phyloP scores from a whole-genome alignment of 257 asterid genomes.

The Ophiorrhiza pumila region DNA sequence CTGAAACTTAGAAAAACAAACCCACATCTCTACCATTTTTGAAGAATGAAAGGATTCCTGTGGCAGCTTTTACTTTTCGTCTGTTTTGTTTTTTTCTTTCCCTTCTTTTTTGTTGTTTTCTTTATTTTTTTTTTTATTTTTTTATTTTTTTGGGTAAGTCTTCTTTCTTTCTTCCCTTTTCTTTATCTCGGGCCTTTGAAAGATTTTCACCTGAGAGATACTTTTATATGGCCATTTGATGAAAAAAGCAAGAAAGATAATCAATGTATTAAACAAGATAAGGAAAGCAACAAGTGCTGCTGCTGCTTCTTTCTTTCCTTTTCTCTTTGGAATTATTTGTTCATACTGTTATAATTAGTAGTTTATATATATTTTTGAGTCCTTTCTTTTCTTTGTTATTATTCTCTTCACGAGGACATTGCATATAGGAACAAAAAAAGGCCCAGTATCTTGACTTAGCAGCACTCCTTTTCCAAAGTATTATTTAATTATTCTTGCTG shows the following conservation, averaged over 20 bases:
- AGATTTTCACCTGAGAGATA: conserved; percentile 22
- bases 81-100: conserved; percentile 20
- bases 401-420: conserved; percentile 61
- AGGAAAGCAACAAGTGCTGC: conserved; percentile 29
- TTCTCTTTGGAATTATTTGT: conserved; percentile 30
- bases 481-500: conserved; percentile 22
- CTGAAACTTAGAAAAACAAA: conserved; percentile 41
- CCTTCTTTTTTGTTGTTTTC: conserved; percentile 9
- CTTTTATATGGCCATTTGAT: conserved; percentile 2
- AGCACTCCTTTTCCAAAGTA: conserved; percentile 46
- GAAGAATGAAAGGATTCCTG: conserved; percentile 44
- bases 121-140: conserved; percentile 10
- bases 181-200: conserved; percentile 11
- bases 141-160: conserved; percentile 5
- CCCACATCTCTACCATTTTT: conserved; percentile 59
- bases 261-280: conserved; percentile 22
- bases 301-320: conserved; percentile 26
- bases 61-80: conserved; percentile 79
- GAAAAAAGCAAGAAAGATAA: conserved; percentile 10
- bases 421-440: conserved; percentile 42
- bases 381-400: conserved; percentile 29
- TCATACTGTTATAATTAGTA: conserved; percentile 23
- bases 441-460: conserved; percentile 60
- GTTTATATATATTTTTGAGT: conserved; percentile 21
- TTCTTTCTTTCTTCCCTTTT: conserved; percentile 16